Conservation (phyloP, 495 filamentous ascomycete genomes). For the Trichoderma asperelloides region DNA sequence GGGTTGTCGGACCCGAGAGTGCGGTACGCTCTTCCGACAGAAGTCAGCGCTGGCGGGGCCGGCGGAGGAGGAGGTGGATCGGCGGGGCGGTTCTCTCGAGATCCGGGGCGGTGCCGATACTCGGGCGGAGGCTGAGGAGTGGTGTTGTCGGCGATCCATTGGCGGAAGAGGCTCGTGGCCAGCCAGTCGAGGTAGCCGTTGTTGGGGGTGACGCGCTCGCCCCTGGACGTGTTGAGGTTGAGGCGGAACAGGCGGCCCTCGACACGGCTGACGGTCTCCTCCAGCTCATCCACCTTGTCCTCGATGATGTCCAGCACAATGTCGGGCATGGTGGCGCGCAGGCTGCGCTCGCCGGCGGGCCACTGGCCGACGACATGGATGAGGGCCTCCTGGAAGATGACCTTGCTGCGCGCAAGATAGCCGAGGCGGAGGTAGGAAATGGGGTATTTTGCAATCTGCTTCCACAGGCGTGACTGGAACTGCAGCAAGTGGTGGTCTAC, state of each 20-base stretch:
- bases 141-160: conserved; percentile 85
- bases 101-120: not conserved
- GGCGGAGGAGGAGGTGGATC: conserved; percentile 1
- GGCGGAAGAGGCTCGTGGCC: conserved; percentile 71
- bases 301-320: conserved; percentile 78
- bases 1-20: conserved; percentile 52
- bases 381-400: conserved; percentile 82
- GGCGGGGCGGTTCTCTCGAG: conserved; percentile 15
- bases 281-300: conserved; percentile 80
- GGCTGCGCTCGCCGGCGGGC: conserved; percentile 68
- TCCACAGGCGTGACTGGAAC: conserved; percentile 81
- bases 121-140: conserved; percentile 50
- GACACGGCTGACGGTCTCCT: conserved; percentile 55
- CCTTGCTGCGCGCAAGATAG: conserved; percentile 71
- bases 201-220: conserved; percentile 68
- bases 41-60: conserved; percentile 34
- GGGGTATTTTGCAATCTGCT: conserved; percentile 90
- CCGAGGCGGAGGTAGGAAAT: conserved; percentile 84
- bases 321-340: conserved; percentile 61
- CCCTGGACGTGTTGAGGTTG: conserved; percentile 65
- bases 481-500: conserved; percentile 88
- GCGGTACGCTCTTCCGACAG: conserved; percentile 61
- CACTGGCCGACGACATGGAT: conserved; percentile 90
- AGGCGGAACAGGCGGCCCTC: conserved; percentile 75
- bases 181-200: conserved; percentile 84